phyloP scores from a whole-genome alignment of 108 stramenopile genomes.

The Epithemia pelagica region DNA sequence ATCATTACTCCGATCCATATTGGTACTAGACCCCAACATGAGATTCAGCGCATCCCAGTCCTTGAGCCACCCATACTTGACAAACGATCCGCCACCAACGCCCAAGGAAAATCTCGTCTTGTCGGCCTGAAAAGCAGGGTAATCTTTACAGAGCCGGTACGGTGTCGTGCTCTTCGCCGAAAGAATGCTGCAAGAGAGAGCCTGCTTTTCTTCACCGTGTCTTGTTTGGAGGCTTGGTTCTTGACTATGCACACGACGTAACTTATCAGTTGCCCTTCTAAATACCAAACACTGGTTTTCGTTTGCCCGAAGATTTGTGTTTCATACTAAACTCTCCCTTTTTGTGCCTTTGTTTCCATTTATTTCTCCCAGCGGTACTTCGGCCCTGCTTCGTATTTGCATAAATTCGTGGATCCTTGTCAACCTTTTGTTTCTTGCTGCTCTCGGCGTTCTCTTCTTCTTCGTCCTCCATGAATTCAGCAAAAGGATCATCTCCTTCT shows the following conservation, averaged over 20 bases:
- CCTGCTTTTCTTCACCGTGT: too few relatives aligned
- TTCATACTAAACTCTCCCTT: slow-evolving; percentile 85
- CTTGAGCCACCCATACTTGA: slow-evolving; percentile 82
- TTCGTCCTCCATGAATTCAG: slow-evolving; percentile 46
- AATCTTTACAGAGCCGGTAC: too few relatives aligned
- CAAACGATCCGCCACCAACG: slow-evolving; percentile 82
- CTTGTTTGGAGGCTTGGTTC: too few relatives aligned
- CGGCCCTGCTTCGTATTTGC: slow-evolving; percentile 66
- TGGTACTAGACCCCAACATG: slow-evolving; percentile 83
- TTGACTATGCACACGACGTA: too few relatives aligned
- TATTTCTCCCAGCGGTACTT: slow-evolving; percentile 80
- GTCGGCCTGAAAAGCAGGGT: slow-evolving; percentile 8
- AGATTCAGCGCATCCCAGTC: slow-evolving; percentile 75
- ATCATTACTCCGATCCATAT: slow-evolving; percentile 66
- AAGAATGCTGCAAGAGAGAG: too few relatives aligned
- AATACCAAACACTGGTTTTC: slow-evolving; percentile 36
- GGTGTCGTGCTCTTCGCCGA: too few relatives aligned
- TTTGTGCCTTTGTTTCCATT: slow-evolving; percentile 89
- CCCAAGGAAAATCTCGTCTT: slow-evolving; percentile 73
- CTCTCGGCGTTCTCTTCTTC: slow-evolving; percentile 36
- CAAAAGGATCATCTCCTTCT: slow-evolving; percentile 25
- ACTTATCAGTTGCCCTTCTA: too few relatives aligned
- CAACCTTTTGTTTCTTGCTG: slow-evolving; percentile 31
- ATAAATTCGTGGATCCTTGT: slow-evolving; percentile 56
- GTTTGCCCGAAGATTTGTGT: slow-evolving; percentile 33